Conservation (phyloP, 768 basidiomycete genomes). For the Daedalea quercina region DNA sequence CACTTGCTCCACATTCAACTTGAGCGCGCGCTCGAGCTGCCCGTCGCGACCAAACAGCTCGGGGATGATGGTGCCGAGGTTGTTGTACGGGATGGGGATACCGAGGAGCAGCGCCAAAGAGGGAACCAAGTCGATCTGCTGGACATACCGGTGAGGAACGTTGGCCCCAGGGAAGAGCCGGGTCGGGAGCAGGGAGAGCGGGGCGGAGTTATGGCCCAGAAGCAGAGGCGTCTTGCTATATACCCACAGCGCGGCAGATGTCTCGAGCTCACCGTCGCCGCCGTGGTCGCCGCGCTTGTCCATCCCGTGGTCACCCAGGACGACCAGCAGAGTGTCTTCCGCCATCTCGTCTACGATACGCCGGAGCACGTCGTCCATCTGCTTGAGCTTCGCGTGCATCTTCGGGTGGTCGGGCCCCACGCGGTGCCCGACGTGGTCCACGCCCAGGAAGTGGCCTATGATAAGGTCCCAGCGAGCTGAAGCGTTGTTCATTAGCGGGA, state of each 20-base stretch:
- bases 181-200: conserved; percentile 45
- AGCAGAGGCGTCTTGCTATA: conserved; percentile 74
- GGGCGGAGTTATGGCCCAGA: conserved; percentile 27
- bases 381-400: conserved; percentile 79
- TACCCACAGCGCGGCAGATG: conserved; percentile 83
- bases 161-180: conserved; percentile 55
- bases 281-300: conserved; percentile 92
- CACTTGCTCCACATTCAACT: conserved; percentile 71
- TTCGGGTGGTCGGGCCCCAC: conserved; percentile 83
- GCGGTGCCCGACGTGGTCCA: conserved; percentile 94
- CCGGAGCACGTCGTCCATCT: conserved; percentile 79
- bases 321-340: conserved; percentile 83
- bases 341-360: conserved; percentile 71
- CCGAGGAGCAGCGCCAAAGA: conserved; percentile 86
- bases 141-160: conserved; percentile 54
- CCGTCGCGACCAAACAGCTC: conserved; percentile 72
- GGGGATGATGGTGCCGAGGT: conserved; percentile 86
- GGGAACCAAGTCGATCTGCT: conserved; percentile 93
- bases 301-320: conserved; percentile 98
- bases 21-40: conserved; percentile 44
- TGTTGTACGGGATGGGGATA: conserved; percentile 92
- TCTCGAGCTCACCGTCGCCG: conserved; percentile 82
- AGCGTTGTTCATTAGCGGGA: conserved; percentile 61
- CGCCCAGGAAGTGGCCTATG: conserved; percentile 90
- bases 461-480: conserved; percentile 67